These are phyloP conservation scores for Rutstroemia sp. DNA, from an alignment of 2,329 filamentous ascomycete species.

Conservation along the genomic window DNA sequence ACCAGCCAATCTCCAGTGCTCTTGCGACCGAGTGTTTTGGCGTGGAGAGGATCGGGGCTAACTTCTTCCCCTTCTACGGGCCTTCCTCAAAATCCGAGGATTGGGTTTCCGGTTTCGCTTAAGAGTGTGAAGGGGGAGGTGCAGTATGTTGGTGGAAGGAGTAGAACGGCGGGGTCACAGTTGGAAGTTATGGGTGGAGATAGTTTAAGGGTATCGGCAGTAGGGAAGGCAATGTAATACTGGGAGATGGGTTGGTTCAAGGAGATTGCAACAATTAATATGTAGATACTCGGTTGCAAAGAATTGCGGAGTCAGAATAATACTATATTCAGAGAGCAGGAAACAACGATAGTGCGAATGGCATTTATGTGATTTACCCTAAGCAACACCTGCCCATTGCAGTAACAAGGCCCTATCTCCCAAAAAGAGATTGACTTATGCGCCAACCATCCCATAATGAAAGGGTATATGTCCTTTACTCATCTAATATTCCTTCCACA, in stretches of 20 bases:
- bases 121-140: neutral
- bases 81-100: constrained; percentile 10
- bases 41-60: neutral
- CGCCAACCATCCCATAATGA: neutral
- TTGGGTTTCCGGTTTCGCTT: neutral
- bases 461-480: neutral
- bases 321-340: no score
- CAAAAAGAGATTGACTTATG: neutral
- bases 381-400: neutral
- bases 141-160: neutral
- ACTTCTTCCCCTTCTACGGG: neutral
- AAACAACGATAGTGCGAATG: no score
- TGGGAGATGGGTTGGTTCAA: no score
- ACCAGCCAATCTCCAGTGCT: neutral
- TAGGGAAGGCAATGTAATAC: no score
- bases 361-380: neutral
- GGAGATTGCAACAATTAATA: no score
- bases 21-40: neutral
- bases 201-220: neutral
- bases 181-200: neutral
- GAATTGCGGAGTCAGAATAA: no score
- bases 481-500: neutral
- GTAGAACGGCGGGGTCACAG: neutral
- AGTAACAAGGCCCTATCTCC: neutral
- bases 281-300: no score